A percentile compares a stretch with the other conserved stretches of the same genome.
Conservation (phyloP, 2,329 filamentous ascomycete species). For the Aureobasidium mangrovei region DNA sequence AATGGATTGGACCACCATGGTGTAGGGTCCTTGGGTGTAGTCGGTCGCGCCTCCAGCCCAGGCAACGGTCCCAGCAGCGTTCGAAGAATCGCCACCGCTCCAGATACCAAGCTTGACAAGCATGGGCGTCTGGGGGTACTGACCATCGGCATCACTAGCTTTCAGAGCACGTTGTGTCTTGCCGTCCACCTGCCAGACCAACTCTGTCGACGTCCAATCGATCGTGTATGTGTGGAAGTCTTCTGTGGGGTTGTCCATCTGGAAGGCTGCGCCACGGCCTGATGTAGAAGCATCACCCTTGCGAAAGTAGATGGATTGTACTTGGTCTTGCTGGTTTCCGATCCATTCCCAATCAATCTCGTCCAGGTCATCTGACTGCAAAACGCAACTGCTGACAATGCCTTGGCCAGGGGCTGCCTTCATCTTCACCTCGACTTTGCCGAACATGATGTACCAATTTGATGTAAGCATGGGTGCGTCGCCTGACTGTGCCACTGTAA, state of each 20-base stretch:
- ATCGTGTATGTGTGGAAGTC: slow-evolving; percentile 78
- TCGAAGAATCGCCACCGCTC: slow-evolving; percentile 79
- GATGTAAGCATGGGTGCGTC: slow-evolving; percentile 81
- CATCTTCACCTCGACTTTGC: slow-evolving; percentile 75
- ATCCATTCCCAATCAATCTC: slow-evolving; percentile 99
- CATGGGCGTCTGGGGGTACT: slow-evolving; percentile 96
- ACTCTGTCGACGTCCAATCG: slow-evolving; percentile 80
- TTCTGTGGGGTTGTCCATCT: slow-evolving; percentile 58
- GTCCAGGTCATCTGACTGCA: slow-evolving; percentile 85
- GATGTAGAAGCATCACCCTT: slow-evolving; percentile 81
- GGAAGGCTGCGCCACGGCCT: slow-evolving; percentile 77
- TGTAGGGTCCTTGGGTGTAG: slow-evolving; percentile 74
- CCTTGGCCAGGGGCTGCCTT: slow-evolving; percentile 81
- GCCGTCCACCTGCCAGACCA: slow-evolving; percentile 80
- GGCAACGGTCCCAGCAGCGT: slow-evolving; percentile 70
- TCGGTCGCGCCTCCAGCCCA: slow-evolving; percentile 86
- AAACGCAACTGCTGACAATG: slow-evolving; percentile 85
- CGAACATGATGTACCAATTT: slow-evolving; percentile 99
- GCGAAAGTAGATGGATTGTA: slow-evolving; percentile 97
- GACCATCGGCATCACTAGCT: slow-evolving; percentile 57
- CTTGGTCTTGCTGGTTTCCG: slow-evolving; percentile 62
- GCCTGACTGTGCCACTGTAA: slow-evolving; percentile 68
- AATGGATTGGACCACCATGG: slow-evolving; percentile 72
- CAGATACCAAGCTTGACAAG: slow-evolving; percentile 85
- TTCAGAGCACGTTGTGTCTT: slow-evolving; percentile 67